phyloP scores from a whole-genome alignment of 805 yeast genomes.

The Candida ulmi region DNA sequence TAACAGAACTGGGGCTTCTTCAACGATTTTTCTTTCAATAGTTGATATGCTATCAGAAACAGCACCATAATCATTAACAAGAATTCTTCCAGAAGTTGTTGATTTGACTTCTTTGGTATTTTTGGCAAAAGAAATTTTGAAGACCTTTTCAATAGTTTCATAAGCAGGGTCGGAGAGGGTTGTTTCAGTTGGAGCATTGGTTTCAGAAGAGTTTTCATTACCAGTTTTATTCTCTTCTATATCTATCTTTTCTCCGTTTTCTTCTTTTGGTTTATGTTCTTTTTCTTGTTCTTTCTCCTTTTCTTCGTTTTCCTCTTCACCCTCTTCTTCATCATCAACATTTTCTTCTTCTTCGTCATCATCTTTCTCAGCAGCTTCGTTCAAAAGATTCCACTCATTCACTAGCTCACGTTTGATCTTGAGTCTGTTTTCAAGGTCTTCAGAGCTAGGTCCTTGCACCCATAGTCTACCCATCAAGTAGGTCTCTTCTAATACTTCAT shows the following conservation, averaged over 20 bases:
- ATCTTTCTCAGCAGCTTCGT: conserved; percentile 6
- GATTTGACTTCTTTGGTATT: conserved; percentile 54
- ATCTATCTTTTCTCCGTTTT: conserved; percentile 17
- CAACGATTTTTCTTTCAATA: conserved; percentile 56
- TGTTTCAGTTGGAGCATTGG: no score
- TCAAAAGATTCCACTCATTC: conserved; percentile 22
- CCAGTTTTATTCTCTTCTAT: conserved; percentile 10
- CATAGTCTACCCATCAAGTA: conserved; percentile 81
- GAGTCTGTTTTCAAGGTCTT: conserved; percentile 33
- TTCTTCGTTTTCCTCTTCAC: conserved; percentile 17
- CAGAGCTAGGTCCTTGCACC: conserved; percentile 81
- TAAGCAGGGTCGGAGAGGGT: conserved; percentile 21
- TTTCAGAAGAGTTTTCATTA: no score
- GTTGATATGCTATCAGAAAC: conserved; percentile 16
- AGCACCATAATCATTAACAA: conserved; percentile 34
- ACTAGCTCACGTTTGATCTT: conserved; percentile 24
- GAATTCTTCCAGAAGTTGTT: conserved; percentile 31
- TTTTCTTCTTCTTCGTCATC: conserved; percentile 10
- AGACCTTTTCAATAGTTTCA: conserved; percentile 13
- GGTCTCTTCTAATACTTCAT: conserved; percentile 43
- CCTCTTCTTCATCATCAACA: conserved; percentile 22
- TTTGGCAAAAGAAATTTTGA: conserved; percentile 21
- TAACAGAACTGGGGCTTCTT: conserved; percentile 34
- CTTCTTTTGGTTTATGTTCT: conserved; percentile 19
- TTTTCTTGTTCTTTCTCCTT: conserved; percentile 11